Evolutionary conservation across 495 filamentous ascomycete genomes (phyloP).

Genomic region (Ascobolus immersus): DNA sequence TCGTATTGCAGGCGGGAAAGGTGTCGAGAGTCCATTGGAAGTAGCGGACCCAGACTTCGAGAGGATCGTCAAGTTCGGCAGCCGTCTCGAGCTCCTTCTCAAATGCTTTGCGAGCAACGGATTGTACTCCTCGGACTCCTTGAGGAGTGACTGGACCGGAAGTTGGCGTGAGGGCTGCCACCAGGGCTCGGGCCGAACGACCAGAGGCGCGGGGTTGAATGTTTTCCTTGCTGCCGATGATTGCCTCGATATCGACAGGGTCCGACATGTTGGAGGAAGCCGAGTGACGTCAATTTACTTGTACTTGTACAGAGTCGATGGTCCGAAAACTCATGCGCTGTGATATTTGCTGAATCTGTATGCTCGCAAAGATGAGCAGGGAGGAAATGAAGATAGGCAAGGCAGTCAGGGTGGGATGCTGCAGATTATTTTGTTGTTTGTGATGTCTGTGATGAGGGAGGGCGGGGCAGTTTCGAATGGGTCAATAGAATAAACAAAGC

Average conservation of each 20-base stretch:
- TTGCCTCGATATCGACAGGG: conserved; percentile 23
- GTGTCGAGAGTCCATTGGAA: conserved; percentile 89
- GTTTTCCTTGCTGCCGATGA: conserved; percentile 97
- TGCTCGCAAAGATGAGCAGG: too few species aligned
- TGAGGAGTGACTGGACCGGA: conserved; percentile 25
- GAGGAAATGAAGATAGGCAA: too few species aligned
- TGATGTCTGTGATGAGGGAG: too few species aligned
- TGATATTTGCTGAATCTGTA: too few species aligned
- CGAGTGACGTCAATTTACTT: too few species aligned
- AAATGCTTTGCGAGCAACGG: conserved; percentile 53
- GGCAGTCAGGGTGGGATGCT: too few species aligned
- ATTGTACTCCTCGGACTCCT: conserved; percentile 39
- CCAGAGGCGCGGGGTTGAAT: conserved; percentile 81
- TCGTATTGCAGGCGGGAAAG: conserved; percentile 80
- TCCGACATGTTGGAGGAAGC: conserved; percentile 20
- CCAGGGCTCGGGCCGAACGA: conserved; percentile 70
- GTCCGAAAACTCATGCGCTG: too few species aligned
- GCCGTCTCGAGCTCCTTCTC: conserved; percentile 57
- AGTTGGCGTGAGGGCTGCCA: conserved; percentile 27
- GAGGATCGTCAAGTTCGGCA: conserved; percentile 72
- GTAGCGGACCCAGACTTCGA: conserved; percentile 90
- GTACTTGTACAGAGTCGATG: too few species aligned
- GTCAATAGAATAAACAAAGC: too few species aligned
- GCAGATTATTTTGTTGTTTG: too few species aligned
- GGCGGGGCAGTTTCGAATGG: too few species aligned